Conservation (phyloP, 768 basidiomycete species). For the Clathrus columnatus region DNA sequence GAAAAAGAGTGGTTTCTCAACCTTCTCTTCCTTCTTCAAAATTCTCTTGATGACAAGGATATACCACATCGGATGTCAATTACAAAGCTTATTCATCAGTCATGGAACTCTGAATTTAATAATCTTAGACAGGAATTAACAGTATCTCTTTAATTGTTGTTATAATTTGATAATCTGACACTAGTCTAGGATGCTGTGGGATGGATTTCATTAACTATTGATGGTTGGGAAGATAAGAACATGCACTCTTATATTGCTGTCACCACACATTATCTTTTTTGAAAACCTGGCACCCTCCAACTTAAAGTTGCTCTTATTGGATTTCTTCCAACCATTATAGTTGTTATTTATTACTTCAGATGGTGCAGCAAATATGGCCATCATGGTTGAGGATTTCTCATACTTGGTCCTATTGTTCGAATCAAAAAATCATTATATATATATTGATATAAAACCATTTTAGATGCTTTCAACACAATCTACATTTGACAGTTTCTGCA, state of each 20-base stretch:
- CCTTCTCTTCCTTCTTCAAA: background rate
- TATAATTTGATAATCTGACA: background rate
- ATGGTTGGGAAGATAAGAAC: constrained; percentile 31
- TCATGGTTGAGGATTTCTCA: background rate
- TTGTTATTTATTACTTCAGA: background rate
- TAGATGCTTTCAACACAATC: background rate
- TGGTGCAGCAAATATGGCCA: background rate
- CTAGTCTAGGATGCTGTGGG: constrained; percentile 21
- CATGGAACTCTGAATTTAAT: background rate
- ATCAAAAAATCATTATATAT: background rate
- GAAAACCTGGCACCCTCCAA: background rate
- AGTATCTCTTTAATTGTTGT: background rate
- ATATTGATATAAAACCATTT: background rate
- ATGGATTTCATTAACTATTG: constrained; percentile 29
- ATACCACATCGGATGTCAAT: background rate
- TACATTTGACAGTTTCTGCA: background rate
- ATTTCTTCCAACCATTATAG: background rate
- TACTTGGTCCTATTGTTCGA: background rate
- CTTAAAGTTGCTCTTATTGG: background rate
- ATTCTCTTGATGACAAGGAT: constrained; percentile 9
- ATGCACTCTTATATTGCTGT: constrained; percentile 33
- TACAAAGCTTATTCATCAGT: background rate
- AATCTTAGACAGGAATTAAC: background rate
- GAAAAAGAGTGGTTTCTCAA: background rate
- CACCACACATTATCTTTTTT: constrained; percentile 34